phyloP scores from a whole-genome alignment of 2,329 filamentous ascomycete genomes.

The Penicillium sp. region DNA sequence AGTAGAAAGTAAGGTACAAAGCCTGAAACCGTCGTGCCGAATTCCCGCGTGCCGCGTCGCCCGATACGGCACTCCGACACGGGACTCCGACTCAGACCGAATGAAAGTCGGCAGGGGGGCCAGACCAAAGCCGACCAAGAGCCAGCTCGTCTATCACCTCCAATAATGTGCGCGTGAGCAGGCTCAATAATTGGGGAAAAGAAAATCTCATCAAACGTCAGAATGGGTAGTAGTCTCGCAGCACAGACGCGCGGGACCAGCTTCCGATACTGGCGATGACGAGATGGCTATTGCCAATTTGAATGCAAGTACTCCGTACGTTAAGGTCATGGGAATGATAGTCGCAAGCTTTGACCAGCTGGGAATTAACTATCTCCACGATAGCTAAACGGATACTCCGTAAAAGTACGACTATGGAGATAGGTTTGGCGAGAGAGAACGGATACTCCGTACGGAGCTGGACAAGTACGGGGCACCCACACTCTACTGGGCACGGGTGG shows the following conservation, averaged over 20 bases:
- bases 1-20: background rate
- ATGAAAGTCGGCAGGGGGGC: background rate
- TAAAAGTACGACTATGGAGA: background rate
- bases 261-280: conserved; percentile 1
- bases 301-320: background rate
- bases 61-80: conserved; percentile 8
- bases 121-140: conserved; percentile 3
- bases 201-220: background rate
- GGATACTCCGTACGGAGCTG: background rate
- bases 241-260: conserved; percentile 7
- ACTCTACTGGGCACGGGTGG: conserved; percentile 11
- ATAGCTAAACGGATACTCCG: background rate
- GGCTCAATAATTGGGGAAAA: background rate
- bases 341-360: background rate
- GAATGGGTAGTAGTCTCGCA: background rate
- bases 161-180: background rate
- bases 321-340: background rate
- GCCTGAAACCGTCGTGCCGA: conserved; percentile 12
- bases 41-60: conserved; percentile 13
- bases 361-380: background rate
- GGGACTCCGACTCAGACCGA: conserved; percentile 10
- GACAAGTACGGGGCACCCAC: conserved; percentile 7
- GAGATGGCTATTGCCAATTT: background rate
- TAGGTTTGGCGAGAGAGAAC: background rate
- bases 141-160: background rate